Evolutionary conservation across 768 basidiomycete genomes (phyloP).

Genomic region (Boletus vinaceobasis): DNA sequence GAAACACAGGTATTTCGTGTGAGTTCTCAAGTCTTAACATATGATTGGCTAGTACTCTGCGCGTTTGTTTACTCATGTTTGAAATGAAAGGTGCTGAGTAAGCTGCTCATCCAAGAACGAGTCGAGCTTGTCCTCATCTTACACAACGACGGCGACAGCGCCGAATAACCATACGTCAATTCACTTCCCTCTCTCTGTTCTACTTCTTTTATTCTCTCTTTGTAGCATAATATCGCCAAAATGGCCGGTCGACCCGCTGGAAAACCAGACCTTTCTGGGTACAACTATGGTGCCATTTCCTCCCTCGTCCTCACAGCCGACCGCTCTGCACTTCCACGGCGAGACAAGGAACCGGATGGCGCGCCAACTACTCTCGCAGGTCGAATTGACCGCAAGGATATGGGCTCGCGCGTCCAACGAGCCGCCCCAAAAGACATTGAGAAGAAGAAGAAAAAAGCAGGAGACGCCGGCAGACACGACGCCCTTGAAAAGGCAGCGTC

Average conservation of each 20-base stretch:
- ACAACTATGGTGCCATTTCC: conserved; percentile 95
- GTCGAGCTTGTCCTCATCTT: neutral
- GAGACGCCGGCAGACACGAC: conserved; percentile 48
- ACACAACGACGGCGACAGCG: conserved; percentile 13
- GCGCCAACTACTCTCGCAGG: conserved; percentile 92
- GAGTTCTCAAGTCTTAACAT: neutral
- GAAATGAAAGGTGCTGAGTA: conserved; percentile 16
- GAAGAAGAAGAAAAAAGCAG: conserved; percentile 89
- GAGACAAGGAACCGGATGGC: conserved; percentile 96
- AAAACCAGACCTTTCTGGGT: conserved; percentile 82
- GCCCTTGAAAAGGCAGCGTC: conserved; percentile 52
- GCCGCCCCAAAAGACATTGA: conserved; percentile 84
- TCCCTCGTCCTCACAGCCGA: conserved; percentile 94
- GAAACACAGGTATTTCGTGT: too few relatives aligned
- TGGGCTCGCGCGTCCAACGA: conserved; percentile 88
- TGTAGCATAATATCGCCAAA: conserved; percentile 8
- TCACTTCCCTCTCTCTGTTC: neutral
- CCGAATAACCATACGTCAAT: neutral
- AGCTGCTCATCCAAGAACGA: neutral
- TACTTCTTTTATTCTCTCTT: neutral
- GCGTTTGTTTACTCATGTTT: conserved; percentile 19
- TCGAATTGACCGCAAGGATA: conserved; percentile 82
- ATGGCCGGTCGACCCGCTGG: conserved; percentile 42
- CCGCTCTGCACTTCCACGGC: conserved; percentile 70
- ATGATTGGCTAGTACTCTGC: neutral